Conservation (phyloP, 805 yeast genomes). For the Jamesozyma lodderae region DNA sequence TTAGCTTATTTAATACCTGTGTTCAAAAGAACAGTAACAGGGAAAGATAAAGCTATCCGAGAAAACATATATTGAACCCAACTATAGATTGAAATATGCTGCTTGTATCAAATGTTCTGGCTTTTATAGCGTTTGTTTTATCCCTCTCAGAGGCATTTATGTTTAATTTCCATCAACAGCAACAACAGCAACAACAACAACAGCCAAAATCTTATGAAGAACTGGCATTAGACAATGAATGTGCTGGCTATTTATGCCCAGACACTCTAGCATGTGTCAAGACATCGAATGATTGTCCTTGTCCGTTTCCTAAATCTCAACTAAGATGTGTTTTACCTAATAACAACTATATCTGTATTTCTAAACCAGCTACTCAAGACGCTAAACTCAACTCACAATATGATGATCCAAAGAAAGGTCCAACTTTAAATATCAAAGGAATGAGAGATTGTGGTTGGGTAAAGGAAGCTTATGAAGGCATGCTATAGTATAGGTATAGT, state of each 20-base stretch:
- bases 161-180: constrained; percentile 36
- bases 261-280: constrained; percentile 75
- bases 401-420: constrained; percentile 41
- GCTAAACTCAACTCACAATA: constrained; percentile 28
- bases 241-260: constrained; percentile 68
- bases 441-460: constrained; percentile 85
- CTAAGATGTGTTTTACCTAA: constrained; percentile 70
- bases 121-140: neutral
- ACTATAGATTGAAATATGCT: too few relatives aligned
- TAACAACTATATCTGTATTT: constrained; percentile 62
- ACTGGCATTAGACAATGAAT: constrained; percentile 34
- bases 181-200: constrained; percentile 33
- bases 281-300: constrained; percentile 68
- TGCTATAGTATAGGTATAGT: constrained; percentile 20
- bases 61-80: too few relatives aligned
- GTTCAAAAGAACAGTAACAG: too few relatives aligned
- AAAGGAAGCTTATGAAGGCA: constrained; percentile 46
- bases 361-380: constrained; percentile 58
- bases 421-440: constrained; percentile 39
- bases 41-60: too few relatives aligned
- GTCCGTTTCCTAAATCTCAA: constrained; percentile 82
- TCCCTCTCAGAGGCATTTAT: constrained; percentile 18
- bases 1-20: too few relatives aligned
- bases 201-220: constrained; percentile 31
- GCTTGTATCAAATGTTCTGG: neutral